These are phyloP conservation scores for Phascolomyces articulosus DNA, from an alignment of 371 early-diverging fungal species.

Conservation along the genomic window DNA sequence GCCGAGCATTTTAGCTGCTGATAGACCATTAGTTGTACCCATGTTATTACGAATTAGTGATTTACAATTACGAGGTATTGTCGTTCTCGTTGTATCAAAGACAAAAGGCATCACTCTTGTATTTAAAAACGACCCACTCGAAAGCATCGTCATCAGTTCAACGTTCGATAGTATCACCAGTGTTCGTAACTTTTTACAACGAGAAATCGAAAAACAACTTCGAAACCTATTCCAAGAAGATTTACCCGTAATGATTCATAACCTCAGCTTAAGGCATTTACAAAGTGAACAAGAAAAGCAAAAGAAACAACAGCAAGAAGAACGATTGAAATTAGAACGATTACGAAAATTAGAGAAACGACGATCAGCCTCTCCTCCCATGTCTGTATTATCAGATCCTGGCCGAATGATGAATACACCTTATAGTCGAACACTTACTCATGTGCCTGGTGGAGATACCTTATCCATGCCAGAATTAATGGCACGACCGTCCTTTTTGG, in stretches of 20 bases:
- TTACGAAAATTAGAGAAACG: neutral
- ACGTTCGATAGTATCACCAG: slow-evolving; percentile 92
- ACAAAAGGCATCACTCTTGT: slow-evolving; percentile 92
- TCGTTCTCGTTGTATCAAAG: slow-evolving; percentile 92
- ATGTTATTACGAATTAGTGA: slow-evolving; percentile 92
- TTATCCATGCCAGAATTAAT: slow-evolving; percentile 18
- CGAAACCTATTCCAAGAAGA: slow-evolving; percentile 91
- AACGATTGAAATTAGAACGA: slow-evolving; percentile 5
- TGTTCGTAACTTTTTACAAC: slow-evolving; percentile 86
- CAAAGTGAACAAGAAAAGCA: slow-evolving; percentile 23
- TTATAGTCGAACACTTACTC: neutral
- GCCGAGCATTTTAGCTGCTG: slow-evolving; percentile 82
- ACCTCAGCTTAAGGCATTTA: slow-evolving; percentile 65
- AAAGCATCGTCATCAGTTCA: slow-evolving; percentile 88
- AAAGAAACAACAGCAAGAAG: slow-evolving; percentile 23
- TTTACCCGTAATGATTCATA: slow-evolving; percentile 91
- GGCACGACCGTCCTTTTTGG: slow-evolving; percentile 1
- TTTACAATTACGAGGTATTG: slow-evolving; percentile 87
- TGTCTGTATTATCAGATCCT: slow-evolving; percentile 5
- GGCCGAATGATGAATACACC: neutral
- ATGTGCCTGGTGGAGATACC: slow-evolving; percentile 7
- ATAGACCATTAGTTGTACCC: slow-evolving; percentile 92
- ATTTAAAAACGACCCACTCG: slow-evolving; percentile 97
- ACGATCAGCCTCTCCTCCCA: neutral
- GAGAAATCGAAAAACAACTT: slow-evolving; percentile 89